phyloP scores from a whole-genome alignment of 2,329 filamentous ascomycete species.

The Anisogramma anomala region DNA sequence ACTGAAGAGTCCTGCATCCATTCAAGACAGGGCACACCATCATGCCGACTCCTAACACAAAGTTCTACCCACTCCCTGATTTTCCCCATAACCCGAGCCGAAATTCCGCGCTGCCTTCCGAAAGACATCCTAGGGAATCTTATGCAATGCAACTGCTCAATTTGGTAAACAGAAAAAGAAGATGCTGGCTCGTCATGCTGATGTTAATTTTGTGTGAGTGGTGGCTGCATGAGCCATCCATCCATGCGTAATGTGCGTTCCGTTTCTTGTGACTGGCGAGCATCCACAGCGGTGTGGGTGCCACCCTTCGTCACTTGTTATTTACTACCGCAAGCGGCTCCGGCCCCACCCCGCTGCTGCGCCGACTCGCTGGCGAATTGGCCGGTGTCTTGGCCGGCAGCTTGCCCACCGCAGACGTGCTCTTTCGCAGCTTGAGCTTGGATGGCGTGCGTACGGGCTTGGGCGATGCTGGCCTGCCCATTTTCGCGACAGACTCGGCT shows the following conservation, averaged over 20 bases:
- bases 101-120: background rate
- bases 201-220: background rate
- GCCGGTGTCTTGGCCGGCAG: background rate
- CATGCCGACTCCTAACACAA: too few relatives aligned
- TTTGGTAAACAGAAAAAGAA: background rate
- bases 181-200: background rate
- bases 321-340: background rate
- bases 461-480: background rate
- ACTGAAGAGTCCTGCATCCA: too few relatives aligned
- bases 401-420: background rate
- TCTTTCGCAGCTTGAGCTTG: constrained; percentile 9
- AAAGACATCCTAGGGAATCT: background rate
- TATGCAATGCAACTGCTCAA: background rate
- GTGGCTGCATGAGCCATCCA: too few relatives aligned
- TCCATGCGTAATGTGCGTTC: too few relatives aligned
- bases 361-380: background rate
- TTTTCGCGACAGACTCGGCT: background rate
- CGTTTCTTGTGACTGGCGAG: too few relatives aligned
- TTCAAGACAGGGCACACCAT: too few relatives aligned
- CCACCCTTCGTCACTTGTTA: background rate
- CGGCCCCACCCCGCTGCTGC: background rate
- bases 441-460: constrained; percentile 1
- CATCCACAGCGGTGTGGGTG: too few relatives aligned
- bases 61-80: too few relatives aligned
- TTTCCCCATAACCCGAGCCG: background rate